Conservation (phyloP, 495 filamentous ascomycete species). For the Venustampulla echinocandica region DNA sequence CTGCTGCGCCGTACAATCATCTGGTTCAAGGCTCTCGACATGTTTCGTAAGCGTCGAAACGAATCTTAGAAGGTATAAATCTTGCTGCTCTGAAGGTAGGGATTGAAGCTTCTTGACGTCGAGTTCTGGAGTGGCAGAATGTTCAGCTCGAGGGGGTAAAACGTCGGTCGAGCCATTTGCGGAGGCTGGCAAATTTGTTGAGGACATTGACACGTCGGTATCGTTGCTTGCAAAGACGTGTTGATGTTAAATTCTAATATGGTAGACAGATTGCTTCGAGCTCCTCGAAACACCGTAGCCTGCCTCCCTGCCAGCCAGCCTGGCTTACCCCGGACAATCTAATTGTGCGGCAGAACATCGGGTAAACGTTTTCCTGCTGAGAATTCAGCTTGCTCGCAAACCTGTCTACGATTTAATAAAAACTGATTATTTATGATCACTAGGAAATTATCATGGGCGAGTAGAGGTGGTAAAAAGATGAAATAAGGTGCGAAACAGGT, state of each 20-base stretch:
- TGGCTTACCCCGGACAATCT: background rate
- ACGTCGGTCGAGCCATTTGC: constrained; percentile 26
- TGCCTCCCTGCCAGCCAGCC: background rate
- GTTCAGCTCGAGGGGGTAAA: constrained; percentile 18
- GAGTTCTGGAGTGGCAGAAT: constrained; percentile 43
- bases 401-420: too few relatives aligned
- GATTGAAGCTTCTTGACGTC: constrained; percentile 81
- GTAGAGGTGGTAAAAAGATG: too few relatives aligned
- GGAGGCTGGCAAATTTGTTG: constrained; percentile 18
- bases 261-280: background rate
- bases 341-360: background rate
- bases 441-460: too few relatives aligned
- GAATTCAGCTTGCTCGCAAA: too few relatives aligned
- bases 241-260: background rate
- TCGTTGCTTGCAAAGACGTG: constrained; percentile 5
- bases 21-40: constrained; percentile 61
- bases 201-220: constrained; percentile 18
- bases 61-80: constrained; percentile 86
- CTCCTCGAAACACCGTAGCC: background rate
- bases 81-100: constrained; percentile 90
- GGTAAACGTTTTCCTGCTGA: constrained; percentile 4
- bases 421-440: too few relatives aligned
- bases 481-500: too few relatives aligned
- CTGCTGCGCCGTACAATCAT: constrained; percentile 80
- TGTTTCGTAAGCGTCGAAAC: constrained; percentile 74